phyloP scores from a whole-genome alignment of 2,329 filamentous ascomycete species.

The Helminthosporium solani region DNA sequence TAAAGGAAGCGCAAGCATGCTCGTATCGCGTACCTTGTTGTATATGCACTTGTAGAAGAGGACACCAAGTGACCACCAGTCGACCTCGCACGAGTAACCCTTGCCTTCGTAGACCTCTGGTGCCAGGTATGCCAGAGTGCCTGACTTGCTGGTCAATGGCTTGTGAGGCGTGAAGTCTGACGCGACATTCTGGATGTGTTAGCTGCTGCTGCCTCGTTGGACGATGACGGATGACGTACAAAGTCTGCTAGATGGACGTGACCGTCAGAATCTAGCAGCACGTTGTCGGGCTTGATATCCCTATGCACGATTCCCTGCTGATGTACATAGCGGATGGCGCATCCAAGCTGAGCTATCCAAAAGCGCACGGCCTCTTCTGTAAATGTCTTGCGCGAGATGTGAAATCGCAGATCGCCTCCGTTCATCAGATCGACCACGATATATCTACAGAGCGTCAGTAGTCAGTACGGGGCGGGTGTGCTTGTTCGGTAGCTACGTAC shows the following conservation, averaged over 20 bases:
- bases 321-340: conserved; percentile 66
- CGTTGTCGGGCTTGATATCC: conserved; percentile 47
- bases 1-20: not conserved
- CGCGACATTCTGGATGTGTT: conserved; percentile 76
- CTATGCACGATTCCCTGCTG: conserved; percentile 46
- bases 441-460: conserved; percentile 56
- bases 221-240: conserved; percentile 56
- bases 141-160: conserved; percentile 89
- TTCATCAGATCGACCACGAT: conserved; percentile 98
- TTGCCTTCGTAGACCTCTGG: conserved; percentile 91
- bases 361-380: conserved; percentile 96
- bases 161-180: conserved; percentile 86
- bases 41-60: conserved; percentile 99
- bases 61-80: conserved; percentile 98
- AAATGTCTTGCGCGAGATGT: conserved; percentile 96
- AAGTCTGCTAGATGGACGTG: conserved; percentile 98
- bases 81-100: conserved; percentile 85
- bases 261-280: conserved; percentile 44
- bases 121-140: conserved; percentile 90
- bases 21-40: conserved; percentile 71
- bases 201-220: conserved; percentile 24
- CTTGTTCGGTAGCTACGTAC: conserved; percentile 54
- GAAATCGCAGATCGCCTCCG: conserved; percentile 92
- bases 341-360: conserved; percentile 94
- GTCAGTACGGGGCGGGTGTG: too few relatives aligned